These are phyloP conservation scores for Diaporthe ampelina DNA, from an alignment of 2,329 filamentous ascomycete genomes.

Conservation along the genomic window DNA sequence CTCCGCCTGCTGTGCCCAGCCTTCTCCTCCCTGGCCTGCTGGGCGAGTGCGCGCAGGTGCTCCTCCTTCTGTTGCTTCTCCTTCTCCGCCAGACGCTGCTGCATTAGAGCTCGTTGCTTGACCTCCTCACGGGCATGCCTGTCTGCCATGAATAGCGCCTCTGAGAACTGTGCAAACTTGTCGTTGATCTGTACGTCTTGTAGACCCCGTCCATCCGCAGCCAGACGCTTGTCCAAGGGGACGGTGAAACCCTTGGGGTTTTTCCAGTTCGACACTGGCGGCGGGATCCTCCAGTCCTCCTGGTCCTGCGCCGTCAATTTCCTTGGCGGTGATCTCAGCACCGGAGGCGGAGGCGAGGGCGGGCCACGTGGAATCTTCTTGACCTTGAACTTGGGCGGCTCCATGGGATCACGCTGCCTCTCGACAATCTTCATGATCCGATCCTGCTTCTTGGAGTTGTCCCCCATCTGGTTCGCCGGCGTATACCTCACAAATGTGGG, in stretches of 20 bases:
- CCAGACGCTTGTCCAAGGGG: slow-evolving; percentile 93
- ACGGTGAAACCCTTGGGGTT: slow-evolving; percentile 99
- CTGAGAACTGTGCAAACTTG: slow-evolving; percentile 96
- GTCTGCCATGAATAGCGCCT: slow-evolving; percentile 94
- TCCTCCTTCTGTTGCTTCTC: slow-evolving; percentile 97
- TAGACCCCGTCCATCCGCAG: slow-evolving; percentile 90
- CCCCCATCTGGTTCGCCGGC: slow-evolving; percentile 96
- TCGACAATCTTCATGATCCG: slow-evolving; percentile 99
- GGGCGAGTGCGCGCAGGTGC: slow-evolving; percentile 86
- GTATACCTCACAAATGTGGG: slow-evolving; percentile 97
- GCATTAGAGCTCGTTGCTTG: slow-evolving; percentile 91
- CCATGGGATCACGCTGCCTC: slow-evolving; percentile 92
- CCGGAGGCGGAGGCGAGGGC: slow-evolving; percentile 90
- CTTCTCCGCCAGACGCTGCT: slow-evolving; percentile 95
- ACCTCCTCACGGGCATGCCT: slow-evolving; percentile 96
- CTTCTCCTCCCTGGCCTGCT: slow-evolving; percentile 90
- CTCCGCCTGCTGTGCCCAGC: slow-evolving; percentile 62
- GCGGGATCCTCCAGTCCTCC: slow-evolving; percentile 85
- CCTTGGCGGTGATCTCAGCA: slow-evolving; percentile 94
- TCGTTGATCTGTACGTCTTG: slow-evolving; percentile 98
- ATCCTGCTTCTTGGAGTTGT: slow-evolving; percentile 86
- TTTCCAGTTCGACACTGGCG: slow-evolving; percentile 98
- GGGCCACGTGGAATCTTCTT: slow-evolving; percentile 97
- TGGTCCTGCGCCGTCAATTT: slow-evolving; percentile 98
- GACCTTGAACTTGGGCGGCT: slow-evolving; percentile 98